phyloP scores from a whole-genome alignment of 208 protist species.

The Porcisia deanei region DNA sequence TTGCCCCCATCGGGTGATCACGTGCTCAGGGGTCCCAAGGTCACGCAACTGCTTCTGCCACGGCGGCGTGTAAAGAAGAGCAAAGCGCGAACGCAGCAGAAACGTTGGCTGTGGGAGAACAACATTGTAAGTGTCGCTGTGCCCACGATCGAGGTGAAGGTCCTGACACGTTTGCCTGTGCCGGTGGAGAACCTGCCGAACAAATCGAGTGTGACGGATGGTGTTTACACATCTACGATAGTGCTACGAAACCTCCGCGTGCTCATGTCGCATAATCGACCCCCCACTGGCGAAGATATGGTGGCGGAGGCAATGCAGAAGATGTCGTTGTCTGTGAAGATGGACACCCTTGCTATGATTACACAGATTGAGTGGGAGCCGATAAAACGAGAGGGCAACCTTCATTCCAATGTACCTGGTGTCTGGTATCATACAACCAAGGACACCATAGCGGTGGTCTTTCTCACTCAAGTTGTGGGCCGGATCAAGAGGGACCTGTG shows the following conservation, averaged over 20 bases:
- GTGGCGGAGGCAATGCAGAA: conserved; percentile 26
- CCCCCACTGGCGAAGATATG: conserved; percentile 54
- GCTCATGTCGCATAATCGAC: conserved; percentile 51
- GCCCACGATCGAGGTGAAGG: conserved; percentile 70
- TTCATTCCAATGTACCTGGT: conserved; percentile 49
- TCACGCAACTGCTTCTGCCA: conserved; percentile 13
- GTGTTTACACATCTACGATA: conserved; percentile 73
- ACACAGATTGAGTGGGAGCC: conserved; percentile 87
- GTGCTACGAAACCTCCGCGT: conserved; percentile 48
- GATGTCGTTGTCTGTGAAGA: conserved; percentile 52
- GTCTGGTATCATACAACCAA: conserved; percentile 61
- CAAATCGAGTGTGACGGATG: conserved; percentile 14
- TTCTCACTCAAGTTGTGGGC: conserved; percentile 45
- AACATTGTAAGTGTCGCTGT: conserved; percentile 63
- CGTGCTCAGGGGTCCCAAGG: background rate
- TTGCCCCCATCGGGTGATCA: conserved; percentile 9
- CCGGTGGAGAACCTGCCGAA: conserved; percentile 47
- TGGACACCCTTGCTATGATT: conserved; percentile 59
- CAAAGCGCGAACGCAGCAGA: conserved; percentile 65
- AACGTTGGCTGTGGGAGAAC: conserved; percentile 78
- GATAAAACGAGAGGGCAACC: conserved; percentile 58
- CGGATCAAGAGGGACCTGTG: conserved; percentile 55
- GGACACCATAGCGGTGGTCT: conserved; percentile 63
- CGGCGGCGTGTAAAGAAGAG: conserved; percentile 41
- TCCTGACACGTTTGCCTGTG: conserved; percentile 55